Conservation (phyloP, 495 filamentous ascomycete genomes). For the Bryoglossum gracile region DNA sequence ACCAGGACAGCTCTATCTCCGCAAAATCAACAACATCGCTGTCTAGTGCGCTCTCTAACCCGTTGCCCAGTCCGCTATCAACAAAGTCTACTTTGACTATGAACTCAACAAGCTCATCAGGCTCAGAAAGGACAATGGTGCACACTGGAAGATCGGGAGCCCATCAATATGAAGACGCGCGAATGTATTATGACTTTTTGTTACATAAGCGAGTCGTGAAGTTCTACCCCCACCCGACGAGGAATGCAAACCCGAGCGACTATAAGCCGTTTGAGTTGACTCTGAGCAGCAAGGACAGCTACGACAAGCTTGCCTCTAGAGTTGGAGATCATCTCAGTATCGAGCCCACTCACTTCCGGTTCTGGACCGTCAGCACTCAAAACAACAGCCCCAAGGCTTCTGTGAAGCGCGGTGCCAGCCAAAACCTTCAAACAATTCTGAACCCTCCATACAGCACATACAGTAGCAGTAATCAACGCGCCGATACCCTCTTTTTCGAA, state of each 20-base stretch:
- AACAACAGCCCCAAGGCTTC: slow-evolving; percentile 65
- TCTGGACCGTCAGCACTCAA: slow-evolving; percentile 70
- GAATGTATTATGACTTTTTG: slow-evolving; percentile 87
- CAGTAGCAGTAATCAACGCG: slow-evolving; percentile 54
- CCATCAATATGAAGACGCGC: slow-evolving; percentile 55
- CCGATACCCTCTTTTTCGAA: slow-evolving; percentile 81
- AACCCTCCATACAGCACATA: slow-evolving; percentile 51
- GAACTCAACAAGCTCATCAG: no score
- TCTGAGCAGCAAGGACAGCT: slow-evolving; percentile 79
- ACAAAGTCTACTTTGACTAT: no score
- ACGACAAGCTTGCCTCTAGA: slow-evolving; percentile 82
- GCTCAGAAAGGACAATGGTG: no score
- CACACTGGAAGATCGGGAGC: slow-evolving; percentile 7
- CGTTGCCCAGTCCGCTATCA: not conserved
- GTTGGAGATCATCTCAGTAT: slow-evolving; percentile 75
- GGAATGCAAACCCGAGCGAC: slow-evolving; percentile 53
- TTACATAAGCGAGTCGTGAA: slow-evolving; percentile 69
- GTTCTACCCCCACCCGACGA: slow-evolving; percentile 52
- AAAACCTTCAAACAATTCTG: slow-evolving; percentile 65
- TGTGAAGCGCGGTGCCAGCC: slow-evolving; percentile 62
- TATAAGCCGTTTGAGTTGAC: slow-evolving; percentile 36
- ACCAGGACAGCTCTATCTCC: slow-evolving; percentile 1
- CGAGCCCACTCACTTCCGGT: slow-evolving; percentile 79
- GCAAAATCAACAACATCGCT: slow-evolving; percentile 15
- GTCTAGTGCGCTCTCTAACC: slow-evolving; percentile 17